phyloP scores from a whole-genome alignment of 2,329 filamentous ascomycete species.

The Penicillium sumatraense region DNA sequence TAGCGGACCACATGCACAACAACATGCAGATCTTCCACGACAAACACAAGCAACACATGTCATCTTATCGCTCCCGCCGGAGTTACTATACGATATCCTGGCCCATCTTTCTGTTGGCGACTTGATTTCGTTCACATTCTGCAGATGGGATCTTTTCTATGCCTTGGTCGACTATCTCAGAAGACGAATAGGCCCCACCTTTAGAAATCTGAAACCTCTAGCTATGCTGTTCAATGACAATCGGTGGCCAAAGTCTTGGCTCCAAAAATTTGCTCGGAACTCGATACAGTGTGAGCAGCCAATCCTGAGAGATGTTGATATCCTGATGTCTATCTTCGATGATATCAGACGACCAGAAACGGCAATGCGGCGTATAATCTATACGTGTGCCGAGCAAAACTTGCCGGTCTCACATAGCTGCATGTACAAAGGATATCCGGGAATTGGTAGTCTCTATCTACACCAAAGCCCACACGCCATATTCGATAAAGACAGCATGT shows the following conservation, averaged over 20 bases:
- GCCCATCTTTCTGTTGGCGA: neutral
- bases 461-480: neutral
- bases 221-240: neutral
- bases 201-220: neutral
- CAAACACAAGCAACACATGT: neutral
- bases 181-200: neutral
- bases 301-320: neutral
- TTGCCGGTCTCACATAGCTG: neutral
- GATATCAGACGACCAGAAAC: neutral
- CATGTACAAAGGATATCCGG: neutral
- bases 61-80: neutral
- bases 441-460: neutral
- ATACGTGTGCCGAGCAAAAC: neutral
- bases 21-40: too few relatives aligned
- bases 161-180: neutral
- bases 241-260: neutral
- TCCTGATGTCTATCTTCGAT: neutral
- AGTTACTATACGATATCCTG: neutral
- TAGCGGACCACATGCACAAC: too few relatives aligned
- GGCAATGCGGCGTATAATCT: neutral
- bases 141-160: too few relatives aligned
- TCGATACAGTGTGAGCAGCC: neutral
- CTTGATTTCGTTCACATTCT: neutral
- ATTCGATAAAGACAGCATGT: neutral
- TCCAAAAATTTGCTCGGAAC: neutral